Base-by-base conservation (phyloP, 495 filamentous ascomycete species). In the Articulospora tetracladia region DNA sequence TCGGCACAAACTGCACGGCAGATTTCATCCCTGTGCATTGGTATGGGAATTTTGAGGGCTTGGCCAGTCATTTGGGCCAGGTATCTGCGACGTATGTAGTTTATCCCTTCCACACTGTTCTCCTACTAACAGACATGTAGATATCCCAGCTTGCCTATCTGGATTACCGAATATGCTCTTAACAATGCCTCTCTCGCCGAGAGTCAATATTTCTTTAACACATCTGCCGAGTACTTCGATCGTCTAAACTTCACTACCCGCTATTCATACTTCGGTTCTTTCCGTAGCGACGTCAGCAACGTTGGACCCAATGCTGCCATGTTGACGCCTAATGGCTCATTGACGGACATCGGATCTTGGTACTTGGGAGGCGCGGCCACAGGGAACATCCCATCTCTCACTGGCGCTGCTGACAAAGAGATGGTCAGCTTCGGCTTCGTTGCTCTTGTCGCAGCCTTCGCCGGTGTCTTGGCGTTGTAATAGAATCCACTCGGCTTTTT, bases 11-110 rank as follows among this genome's bases (percentile, higher is more conserved):
- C 53, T 92, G 89, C 69, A 83, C 77, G 0, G 79, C 79, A 28
- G 89, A 91, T 68, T 91, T 93, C 68, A 78, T 92, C 10, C 79
- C 86, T 0, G 66, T 92, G 27, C 89, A 93, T 65, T 92, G 85
- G 85, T 93, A 93, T 64, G 87, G 86, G 15, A 77, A 86, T 59
- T 92, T 91, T 60, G 83, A 86, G 58, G 89, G 87, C 0, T 64
- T 93, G 53, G 86, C 87, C 8, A 86, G 81, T 60, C 86, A 90
- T 66, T 70, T 93, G 56, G 87, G 87, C 0, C 73, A 84, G 56
- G 80, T 87, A 10, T 70, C 73, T 60, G 81, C 72, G 11, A 72
- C 78, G 74, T 81, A 60, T n/a, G 64, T 68, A 8, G 3, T 3
- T 19, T 11, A 7, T 46, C 39, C 36, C 41, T 22, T 24, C 19